These are phyloP conservation scores for Lactarius trivialis DNA, from an alignment of 768 basidiomycete species.

Conservation along the genomic window DNA sequence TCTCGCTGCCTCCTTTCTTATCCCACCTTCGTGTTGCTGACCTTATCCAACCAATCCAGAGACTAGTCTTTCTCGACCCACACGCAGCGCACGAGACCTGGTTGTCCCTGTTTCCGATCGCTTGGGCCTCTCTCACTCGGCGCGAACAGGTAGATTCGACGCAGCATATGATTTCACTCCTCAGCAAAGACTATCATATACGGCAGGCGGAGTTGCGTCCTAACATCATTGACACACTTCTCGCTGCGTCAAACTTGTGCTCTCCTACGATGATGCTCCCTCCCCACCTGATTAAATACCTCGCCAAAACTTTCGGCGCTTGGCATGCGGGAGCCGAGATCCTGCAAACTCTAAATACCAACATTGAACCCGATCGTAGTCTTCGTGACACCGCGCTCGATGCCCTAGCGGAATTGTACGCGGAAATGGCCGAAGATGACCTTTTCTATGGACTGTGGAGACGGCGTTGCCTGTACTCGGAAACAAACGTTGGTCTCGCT, in stretches of 20 bases:
- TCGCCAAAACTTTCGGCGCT: slow-evolving; percentile 93
- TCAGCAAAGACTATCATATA: slow-evolving; percentile 91
- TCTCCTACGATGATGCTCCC: slow-evolving; percentile 83
- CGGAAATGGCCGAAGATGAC: slow-evolving; percentile 93
- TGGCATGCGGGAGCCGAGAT: slow-evolving; percentile 91
- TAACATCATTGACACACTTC: slow-evolving; percentile 87
- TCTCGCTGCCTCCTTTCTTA: slow-evolving; percentile 32
- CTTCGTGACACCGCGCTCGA: slow-evolving; percentile 82
- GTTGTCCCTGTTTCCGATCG: slow-evolving; percentile 79
- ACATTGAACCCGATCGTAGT: slow-evolving; percentile 72
- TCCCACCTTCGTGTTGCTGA: slow-evolving; percentile 42
- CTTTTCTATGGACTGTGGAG: slow-evolving; percentile 97
- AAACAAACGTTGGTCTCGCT: slow-evolving; percentile 82
- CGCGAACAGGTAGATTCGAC: slow-evolving; percentile 86
- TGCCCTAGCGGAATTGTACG: slow-evolving; percentile 90
- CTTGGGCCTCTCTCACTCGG: slow-evolving; percentile 80
- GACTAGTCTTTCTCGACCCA: slow-evolving; percentile 74
- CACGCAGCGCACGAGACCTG: slow-evolving; percentile 75
- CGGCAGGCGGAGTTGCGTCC: slow-evolving; percentile 84
- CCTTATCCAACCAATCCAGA: slow-evolving; percentile 72
- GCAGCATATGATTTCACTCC: slow-evolving; percentile 79
- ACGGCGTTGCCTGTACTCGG: slow-evolving; percentile 76
- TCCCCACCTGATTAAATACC: slow-evolving; percentile 91
- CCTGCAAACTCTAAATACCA: slow-evolving; percentile 67
- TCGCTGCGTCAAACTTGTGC: slow-evolving; percentile 80